A percentile compares a stretch with the other conserved stretches of the same genome.
These are phyloP conservation scores for Coemansia sp. DNA, from an alignment of 192 early-diverging fungal genomes.

Conservation along the genomic window DNA sequence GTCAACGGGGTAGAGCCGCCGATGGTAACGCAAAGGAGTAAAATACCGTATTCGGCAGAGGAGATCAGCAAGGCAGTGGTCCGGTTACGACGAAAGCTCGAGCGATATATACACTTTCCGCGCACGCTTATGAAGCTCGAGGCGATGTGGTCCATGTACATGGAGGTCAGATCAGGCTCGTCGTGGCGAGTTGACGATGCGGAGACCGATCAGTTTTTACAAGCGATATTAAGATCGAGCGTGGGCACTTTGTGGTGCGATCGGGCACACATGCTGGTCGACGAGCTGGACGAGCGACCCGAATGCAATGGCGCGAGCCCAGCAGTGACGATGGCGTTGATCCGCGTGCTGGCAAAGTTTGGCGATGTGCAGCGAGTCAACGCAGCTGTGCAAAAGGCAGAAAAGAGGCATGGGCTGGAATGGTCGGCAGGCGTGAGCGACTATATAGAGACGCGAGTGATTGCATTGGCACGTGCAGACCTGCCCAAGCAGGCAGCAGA, in stretches of 20 bases:
- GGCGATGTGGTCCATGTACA: slow-evolving; percentile 32
- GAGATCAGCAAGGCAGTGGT: slow-evolving; percentile 17
- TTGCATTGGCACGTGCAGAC: slow-evolving; percentile 26
- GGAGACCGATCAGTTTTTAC: slow-evolving; percentile 30
- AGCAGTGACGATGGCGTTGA: slow-evolving; percentile 17
- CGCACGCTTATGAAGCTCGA: slow-evolving; percentile 32
- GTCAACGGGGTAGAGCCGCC: slow-evolving; percentile 15
- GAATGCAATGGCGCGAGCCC: neutral
- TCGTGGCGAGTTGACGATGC: slow-evolving; percentile 15
- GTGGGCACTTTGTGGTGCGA: slow-evolving; percentile 18
- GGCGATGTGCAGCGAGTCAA: slow-evolving; percentile 26
- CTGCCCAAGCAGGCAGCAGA: slow-evolving; percentile 22
- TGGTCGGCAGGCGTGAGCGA: slow-evolving; percentile 11
- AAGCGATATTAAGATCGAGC: slow-evolving; percentile 25
- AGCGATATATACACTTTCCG: slow-evolving; percentile 17
- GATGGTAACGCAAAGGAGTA: slow-evolving; percentile 10
- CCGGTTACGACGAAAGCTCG: slow-evolving; percentile 31
- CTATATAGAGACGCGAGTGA: slow-evolving; percentile 15
- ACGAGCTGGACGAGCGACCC: neutral
- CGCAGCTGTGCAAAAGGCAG: neutral
- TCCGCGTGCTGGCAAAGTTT: slow-evolving; percentile 31
- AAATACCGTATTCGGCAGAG: slow-evolving; percentile 9
- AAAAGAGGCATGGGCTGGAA: neutral
- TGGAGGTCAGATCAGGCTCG: slow-evolving; percentile 3
- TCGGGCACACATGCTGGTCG: slow-evolving; percentile 21